A percentile compares a stretch with the other conserved stretches of the same genome.
Evolutionary conservation across 73 alveolate genomes (phyloP).

Genomic region (Paramecium sexaurelia): DNA sequence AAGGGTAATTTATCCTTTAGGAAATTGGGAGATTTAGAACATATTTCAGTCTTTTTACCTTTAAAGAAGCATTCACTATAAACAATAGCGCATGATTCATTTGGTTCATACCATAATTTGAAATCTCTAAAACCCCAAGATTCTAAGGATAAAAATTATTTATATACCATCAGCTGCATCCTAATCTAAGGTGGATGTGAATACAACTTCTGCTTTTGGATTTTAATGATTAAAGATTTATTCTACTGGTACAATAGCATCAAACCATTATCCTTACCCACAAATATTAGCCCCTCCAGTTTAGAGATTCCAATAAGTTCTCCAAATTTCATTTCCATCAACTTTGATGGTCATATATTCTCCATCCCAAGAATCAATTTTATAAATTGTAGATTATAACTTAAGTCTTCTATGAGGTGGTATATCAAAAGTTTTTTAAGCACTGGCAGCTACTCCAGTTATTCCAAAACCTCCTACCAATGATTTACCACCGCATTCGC

Average conservation of each 20-base stretch:
- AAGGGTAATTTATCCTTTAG: conserved; percentile 23
- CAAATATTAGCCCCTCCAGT: conserved; percentile 52
- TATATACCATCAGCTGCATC: conserved; percentile 56
- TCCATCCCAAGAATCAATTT: conserved; percentile 54
- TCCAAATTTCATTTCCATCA: conserved; percentile 28
- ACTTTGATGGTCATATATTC: background rate
- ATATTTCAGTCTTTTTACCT: conserved; percentile 28
- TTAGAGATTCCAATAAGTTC: conserved; percentile 21
- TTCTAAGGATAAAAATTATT: background rate
- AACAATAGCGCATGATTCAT: conserved; percentile 16
- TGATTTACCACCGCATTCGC: conserved; percentile 28
- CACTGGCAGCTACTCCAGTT: conserved; percentile 15
- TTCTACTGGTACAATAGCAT: background rate
- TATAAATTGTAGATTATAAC: background rate
- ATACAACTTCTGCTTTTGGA: background rate
- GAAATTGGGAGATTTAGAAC: conserved; percentile 50
- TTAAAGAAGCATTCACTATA: conserved; percentile 44
- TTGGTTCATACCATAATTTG: conserved; percentile 52
- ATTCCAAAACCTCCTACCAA: conserved; percentile 35
- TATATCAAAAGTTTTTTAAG: background rate
- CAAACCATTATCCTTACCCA: conserved; percentile 12
- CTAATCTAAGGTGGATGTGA: conserved; percentile 48
- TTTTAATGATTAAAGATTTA: background rate
- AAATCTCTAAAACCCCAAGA: conserved; percentile 62
- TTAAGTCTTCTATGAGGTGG: conserved; percentile 50